Evolutionary conservation across 305 asterid genomes (phyloP).

Genomic region (Fraxinus paxiana): DNA sequence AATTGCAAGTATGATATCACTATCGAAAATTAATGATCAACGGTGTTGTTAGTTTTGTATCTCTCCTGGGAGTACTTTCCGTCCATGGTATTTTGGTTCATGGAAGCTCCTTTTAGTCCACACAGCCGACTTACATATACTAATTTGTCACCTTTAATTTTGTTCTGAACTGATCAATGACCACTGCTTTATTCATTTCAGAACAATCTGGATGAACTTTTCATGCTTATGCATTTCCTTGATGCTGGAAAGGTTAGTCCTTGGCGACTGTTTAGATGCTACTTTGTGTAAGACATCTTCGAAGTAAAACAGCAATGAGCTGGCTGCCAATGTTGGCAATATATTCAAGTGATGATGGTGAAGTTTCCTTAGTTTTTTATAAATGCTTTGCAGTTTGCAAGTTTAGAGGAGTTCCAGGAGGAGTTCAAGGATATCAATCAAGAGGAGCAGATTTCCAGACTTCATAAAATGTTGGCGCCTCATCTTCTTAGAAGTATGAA

Average conservation of each 20-base stretch:
- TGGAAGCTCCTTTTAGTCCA: conserved; percentile 14
- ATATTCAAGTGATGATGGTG: background rate
- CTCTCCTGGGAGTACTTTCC: conserved; percentile 12
- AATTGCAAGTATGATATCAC: background rate
- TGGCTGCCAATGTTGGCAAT: background rate
- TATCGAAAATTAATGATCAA: background rate
- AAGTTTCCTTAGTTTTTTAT: conserved; percentile 9
- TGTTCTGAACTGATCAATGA: conserved; percentile 19
- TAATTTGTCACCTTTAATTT: conserved; percentile 14
- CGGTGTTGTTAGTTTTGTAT: conserved; percentile 5
- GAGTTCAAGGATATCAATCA: conserved; percentile 97
- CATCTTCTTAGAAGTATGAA: conserved; percentile 90
- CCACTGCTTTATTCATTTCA: conserved; percentile 42
- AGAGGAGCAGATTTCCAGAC: conserved; percentile 95
- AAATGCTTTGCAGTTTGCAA: conserved; percentile 63
- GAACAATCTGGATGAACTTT: conserved; percentile 98
- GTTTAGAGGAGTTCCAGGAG: conserved; percentile 92
- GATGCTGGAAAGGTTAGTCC: conserved; percentile 96
- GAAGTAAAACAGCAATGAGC: conserved; percentile 18
- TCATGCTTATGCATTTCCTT: conserved; percentile 99
- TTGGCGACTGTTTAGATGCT: conserved; percentile 16
- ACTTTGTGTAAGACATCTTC: conserved; percentile 5
- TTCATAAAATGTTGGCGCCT: conserved; percentile 94
- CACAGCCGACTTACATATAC: conserved; percentile 8
- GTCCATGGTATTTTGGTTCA: conserved; percentile 9